phyloP scores from a whole-genome alignment of 2,329 filamentous ascomycete genomes.

The Tolypocladium endophyticum region DNA sequence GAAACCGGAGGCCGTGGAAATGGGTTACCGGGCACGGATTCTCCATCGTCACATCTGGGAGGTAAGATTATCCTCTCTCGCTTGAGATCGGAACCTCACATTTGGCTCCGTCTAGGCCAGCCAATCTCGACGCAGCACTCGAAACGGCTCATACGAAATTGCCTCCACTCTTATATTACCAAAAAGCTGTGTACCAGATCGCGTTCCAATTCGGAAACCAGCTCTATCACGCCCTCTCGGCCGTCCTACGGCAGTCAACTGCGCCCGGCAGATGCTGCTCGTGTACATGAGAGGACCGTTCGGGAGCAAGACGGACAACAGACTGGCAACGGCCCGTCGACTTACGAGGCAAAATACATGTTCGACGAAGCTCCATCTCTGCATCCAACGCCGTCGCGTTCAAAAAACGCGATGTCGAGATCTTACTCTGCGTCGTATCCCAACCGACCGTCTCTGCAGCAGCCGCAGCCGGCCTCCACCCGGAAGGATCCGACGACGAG shows the following conservation, averaged over 20 bases:
- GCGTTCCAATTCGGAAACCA: slow-evolving; percentile 4
- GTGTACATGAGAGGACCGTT: neutral
- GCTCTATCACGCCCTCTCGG: neutral
- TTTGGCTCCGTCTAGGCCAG: slow-evolving; percentile 9
- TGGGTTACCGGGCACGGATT: slow-evolving; percentile 7
- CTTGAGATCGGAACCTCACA: neutral
- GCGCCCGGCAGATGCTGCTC: slow-evolving; percentile 1
- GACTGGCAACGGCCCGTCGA: neutral
- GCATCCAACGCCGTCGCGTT: slow-evolving; percentile 19
- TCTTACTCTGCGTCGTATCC: slow-evolving; percentile 36
- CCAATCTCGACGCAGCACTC: slow-evolving; percentile 24
- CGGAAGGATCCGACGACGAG: slow-evolving; percentile 8
- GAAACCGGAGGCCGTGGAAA: slow-evolving; percentile 11
- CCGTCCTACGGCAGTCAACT: slow-evolving; percentile 5
- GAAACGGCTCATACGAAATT: slow-evolving; percentile 20
- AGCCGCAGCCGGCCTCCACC: slow-evolving; percentile 5
- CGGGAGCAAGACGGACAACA: neutral
- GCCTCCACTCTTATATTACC: slow-evolving; percentile 19
- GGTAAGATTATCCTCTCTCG: slow-evolving; percentile 2
- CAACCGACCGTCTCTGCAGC: slow-evolving; percentile 21
- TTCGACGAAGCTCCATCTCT: slow-evolving; percentile 29
- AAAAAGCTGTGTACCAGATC: slow-evolving; percentile 11
- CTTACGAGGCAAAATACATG: slow-evolving; percentile 11
- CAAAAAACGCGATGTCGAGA: slow-evolving; percentile 12
- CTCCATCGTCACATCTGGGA: neutral